Base-by-base conservation (phyloP, 2,329 filamentous ascomycete species). In the Diaporthe sp. region DNA sequence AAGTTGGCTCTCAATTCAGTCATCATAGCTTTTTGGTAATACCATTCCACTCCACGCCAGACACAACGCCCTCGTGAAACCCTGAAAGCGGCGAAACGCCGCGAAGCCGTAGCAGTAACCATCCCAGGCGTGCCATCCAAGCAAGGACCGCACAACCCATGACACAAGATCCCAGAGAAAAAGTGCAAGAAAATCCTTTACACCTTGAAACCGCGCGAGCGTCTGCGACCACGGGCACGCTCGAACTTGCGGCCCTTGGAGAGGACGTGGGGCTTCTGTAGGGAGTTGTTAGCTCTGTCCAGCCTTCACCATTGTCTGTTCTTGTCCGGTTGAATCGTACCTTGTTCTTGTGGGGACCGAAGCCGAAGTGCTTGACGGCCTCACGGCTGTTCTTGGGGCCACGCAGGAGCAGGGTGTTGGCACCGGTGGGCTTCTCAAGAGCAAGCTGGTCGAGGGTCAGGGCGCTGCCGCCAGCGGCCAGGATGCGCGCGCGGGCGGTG, bases 221-320 rank as follows among this genome's bases (percentile, higher is more conserved):
- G 91, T 93, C 97, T 97, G 89, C 97, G 96, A 88, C 97, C 97
- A 97, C 97, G 96, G 84, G 96, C 97, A 84, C 92, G 92, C 93
- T 99, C 97, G 91, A 99, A 99, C 92, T 99, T 99, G 89, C 97
- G 94, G 84, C 97, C 97, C 94, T 99, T 99, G 91, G 95, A 97
- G 88, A 95, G 92, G 84, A 99, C 92, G 82, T 97, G 94, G 81
- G 96, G 96, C 92, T 98, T 98, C 96, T 97, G 80, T 76, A 82
- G 53, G 69, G 77, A 75, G 56, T 71, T 63, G 78, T 87, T 78
- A 88, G 84, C 25, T 37, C 59, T 59, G 35, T 42, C 56, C 71
- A 32, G 22, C 27, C 4, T 0, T 19, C 15, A 9, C 32, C 2
- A 6, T 6, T 1, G 27, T 19, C 19, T 22, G 9, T 25, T 15